These are phyloP conservation scores for Fonsecaea nubica DNA, from an alignment of 2,329 filamentous ascomycete species.

Conservation along the genomic window DNA sequence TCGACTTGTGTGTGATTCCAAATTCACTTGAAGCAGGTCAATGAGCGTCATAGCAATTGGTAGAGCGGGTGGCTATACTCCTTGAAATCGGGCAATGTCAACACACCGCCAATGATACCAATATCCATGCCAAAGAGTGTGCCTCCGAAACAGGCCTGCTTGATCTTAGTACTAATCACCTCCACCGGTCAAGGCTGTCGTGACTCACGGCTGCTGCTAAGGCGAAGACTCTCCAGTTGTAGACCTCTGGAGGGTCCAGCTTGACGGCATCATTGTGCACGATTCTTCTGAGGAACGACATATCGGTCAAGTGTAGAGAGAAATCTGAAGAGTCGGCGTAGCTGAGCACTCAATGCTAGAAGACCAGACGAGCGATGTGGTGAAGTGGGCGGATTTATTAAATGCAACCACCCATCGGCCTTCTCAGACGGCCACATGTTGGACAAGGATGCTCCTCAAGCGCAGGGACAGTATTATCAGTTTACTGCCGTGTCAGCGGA, in stretches of 20 bases:
- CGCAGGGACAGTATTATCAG: not conserved
- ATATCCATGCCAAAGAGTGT: slow-evolving; percentile 72
- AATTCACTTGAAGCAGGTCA: slow-evolving; percentile 56
- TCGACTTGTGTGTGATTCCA: slow-evolving; percentile 52
- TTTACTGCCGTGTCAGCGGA: slow-evolving; percentile 21
- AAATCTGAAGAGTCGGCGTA: not conserved
- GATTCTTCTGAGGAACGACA: slow-evolving; percentile 59
- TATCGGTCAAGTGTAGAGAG: not conserved
- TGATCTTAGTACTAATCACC: slow-evolving; percentile 7
- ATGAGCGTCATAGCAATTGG: slow-evolving; percentile 16
- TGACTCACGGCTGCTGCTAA: slow-evolving; percentile 63
- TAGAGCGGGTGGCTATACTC: slow-evolving; percentile 49
- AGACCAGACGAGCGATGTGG: slow-evolving; percentile 4
- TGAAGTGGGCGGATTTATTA: slow-evolving; percentile 13
- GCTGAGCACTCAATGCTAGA: slow-evolving; percentile 2
- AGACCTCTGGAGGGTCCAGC: slow-evolving; percentile 69
- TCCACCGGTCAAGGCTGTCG: not conserved
- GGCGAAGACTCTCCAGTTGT: slow-evolving; percentile 71
- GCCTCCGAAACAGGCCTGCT: slow-evolving; percentile 69
- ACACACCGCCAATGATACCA: slow-evolving; percentile 71
- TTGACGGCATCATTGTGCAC: slow-evolving; percentile 76
- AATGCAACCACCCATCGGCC: slow-evolving; percentile 4
- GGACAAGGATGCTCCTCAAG: slow-evolving; percentile 17
- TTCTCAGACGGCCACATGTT: slow-evolving; percentile 24
- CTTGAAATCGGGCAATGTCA: slow-evolving; percentile 66